phyloP scores from a whole-genome alignment of 2,329 filamentous ascomycete species.

The Lecanosticta acicola region DNA sequence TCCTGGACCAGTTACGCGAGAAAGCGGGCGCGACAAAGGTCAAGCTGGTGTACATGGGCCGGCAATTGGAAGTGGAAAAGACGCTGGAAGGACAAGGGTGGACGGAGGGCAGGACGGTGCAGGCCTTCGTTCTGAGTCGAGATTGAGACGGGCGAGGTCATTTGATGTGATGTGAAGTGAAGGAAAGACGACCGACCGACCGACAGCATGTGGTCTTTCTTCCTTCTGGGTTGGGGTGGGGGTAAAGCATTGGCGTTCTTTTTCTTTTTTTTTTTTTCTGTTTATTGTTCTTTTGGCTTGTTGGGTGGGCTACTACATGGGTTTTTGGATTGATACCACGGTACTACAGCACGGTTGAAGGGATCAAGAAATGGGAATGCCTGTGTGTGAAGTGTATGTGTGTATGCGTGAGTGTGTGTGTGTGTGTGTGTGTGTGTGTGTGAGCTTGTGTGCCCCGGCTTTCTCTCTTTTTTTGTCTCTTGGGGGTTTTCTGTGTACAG shows the following conservation, averaged over 20 bases:
- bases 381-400: no score
- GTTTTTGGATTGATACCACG: conserved; percentile 10
- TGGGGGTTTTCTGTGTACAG: no score
- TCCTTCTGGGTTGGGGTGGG: no score
- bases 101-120: conserved; percentile 68
- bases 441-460: no score
- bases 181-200: no score
- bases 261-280: no score
- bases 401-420: no score
- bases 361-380: no score
- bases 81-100: conserved; percentile 67
- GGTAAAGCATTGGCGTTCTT: no score
- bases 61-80: conserved; percentile 64
- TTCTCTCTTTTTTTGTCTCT: no score
- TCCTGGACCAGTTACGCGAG: conserved; percentile 59
- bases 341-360: not conserved
- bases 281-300: not conserved
- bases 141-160: not conserved
- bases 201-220: no score
- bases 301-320: not conserved
- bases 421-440: no score
- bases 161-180: not conserved
- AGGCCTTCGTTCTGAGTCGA: conserved; percentile 56
- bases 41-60: conserved; percentile 74
- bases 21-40: conserved; percentile 60